A percentile compares a stretch with the other conserved stretches of the same genome.
These are phyloP conservation scores for Gossypium mustelinum DNA, from an alignment of 345 rosid species.

Conservation along the genomic window DNA sequence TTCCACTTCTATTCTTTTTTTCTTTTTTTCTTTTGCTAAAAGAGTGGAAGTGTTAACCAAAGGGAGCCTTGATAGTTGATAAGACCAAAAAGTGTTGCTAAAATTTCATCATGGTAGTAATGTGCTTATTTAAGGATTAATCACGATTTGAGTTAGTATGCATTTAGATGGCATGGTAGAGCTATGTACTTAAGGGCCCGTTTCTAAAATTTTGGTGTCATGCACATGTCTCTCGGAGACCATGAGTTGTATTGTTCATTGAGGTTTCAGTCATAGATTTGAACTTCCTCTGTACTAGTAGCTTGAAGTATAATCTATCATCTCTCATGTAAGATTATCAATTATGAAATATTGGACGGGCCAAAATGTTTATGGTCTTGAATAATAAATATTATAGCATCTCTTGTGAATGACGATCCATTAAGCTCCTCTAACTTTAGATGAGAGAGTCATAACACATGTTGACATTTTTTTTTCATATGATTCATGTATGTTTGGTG, in stretches of 20 bases:
- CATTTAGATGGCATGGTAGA: neutral
- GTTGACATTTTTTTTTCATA: constrained; percentile 19
- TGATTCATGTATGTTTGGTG: constrained; percentile 48
- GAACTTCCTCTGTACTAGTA: constrained; percentile 9
- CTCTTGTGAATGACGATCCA: constrained; percentile 9
- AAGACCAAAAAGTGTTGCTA: neutral
- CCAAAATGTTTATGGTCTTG: neutral
- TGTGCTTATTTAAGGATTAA: constrained; percentile 1
- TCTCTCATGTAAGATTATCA: neutral
- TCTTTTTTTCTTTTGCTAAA: neutral
- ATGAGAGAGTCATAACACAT: constrained; percentile 13
- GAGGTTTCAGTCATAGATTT: constrained; percentile 6
- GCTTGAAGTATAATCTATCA: constrained; percentile 10
- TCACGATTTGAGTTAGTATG: neutral
- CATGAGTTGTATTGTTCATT: neutral
- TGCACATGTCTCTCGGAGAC: neutral
- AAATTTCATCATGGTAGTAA: neutral
- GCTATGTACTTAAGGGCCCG: neutral
- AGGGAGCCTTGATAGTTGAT: neutral
- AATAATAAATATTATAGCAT: neutral
- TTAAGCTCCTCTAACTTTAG: constrained; percentile 20
- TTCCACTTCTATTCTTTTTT: neutral
- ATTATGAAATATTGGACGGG: neutral
- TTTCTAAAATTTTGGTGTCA: neutral
- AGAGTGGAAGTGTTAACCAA: neutral